Conservation (phyloP, 805 yeast genomes). For the Wickerhamomyces bisporus region DNA sequence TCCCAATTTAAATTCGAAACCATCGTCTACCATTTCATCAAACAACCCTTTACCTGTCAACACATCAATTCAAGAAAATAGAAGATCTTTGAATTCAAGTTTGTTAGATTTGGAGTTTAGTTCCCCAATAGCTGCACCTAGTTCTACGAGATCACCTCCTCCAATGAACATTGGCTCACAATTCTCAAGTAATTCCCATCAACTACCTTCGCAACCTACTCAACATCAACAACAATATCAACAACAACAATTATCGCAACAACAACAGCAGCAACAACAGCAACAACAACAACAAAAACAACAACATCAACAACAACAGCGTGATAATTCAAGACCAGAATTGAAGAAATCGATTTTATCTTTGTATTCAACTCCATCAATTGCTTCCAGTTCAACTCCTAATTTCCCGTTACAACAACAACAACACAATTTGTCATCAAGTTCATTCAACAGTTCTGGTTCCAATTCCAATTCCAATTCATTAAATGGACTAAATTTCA, state of each 20-base stretch:
- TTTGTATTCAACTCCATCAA: constrained; percentile 61
- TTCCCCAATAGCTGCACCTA: constrained; percentile 19
- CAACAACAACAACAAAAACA: constrained; percentile 9
- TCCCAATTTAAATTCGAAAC: constrained; percentile 9
- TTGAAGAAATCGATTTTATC: constrained; percentile 89
- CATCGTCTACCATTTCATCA: no score
- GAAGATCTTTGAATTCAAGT: constrained; percentile 11
- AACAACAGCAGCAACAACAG: constrained; percentile 8
- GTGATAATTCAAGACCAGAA: constrained; percentile 57
- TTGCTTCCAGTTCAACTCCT: constrained; percentile 19
- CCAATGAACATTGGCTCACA: no score
- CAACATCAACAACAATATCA: constrained; percentile 1
- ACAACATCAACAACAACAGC: constrained; percentile 8
- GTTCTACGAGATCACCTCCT: not conserved
- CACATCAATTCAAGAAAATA: no score
- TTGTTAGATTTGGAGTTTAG: constrained; percentile 29
- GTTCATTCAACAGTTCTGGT: constrained; percentile 2
- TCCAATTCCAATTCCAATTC: constrained; percentile 1
- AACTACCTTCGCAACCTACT: constrained; percentile 3
- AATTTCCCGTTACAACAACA: constrained; percentile 11
- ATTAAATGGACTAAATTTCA: constrained; percentile 11
- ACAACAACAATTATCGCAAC: constrained; percentile 5
- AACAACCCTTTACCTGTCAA: no score
- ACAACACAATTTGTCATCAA: constrained; percentile 12
- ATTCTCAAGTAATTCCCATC: no score